phyloP scores from a whole-genome alignment of 2,329 filamentous ascomycete species.

The Tolypocladium tropicale region DNA sequence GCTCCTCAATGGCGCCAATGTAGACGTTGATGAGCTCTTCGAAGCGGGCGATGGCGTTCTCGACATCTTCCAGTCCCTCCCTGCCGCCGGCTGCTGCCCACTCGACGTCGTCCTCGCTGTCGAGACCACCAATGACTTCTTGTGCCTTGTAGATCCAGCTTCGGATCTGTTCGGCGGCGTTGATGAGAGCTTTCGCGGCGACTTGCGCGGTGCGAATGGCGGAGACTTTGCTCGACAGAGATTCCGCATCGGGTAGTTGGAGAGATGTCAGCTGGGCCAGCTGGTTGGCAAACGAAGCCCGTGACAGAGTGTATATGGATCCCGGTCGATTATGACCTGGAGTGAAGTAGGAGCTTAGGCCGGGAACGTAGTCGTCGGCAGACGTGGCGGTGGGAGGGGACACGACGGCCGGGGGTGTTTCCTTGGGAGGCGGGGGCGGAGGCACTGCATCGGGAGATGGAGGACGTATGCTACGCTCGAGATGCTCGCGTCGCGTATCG shows the following conservation, averaged over 20 bases:
- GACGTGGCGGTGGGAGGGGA: slow-evolving; percentile 16
- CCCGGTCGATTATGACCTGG: slow-evolving; percentile 59
- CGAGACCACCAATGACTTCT: slow-evolving; percentile 77
- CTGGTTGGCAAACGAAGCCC: slow-evolving; percentile 87
- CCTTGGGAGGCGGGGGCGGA: slow-evolving; percentile 27
- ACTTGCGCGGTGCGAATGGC: slow-evolving; percentile 75
- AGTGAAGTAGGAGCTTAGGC: slow-evolving; percentile 54
- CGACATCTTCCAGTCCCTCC: slow-evolving; percentile 65
- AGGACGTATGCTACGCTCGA: slow-evolving; percentile 37
- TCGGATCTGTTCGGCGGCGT: slow-evolving; percentile 83
- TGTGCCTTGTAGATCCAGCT: slow-evolving; percentile 90
- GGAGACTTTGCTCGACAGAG: slow-evolving; percentile 72
- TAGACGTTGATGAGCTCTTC: slow-evolving; percentile 88
- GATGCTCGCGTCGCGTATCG: slow-evolving; percentile 46
- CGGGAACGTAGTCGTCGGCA: slow-evolving; percentile 35
- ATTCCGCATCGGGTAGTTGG: slow-evolving; percentile 74
- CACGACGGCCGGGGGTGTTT: slow-evolving; percentile 23
- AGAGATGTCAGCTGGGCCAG: slow-evolving; percentile 86
- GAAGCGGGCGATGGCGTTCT: slow-evolving; percentile 70
- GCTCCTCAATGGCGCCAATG: slow-evolving; percentile 82
- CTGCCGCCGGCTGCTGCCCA: slow-evolving; percentile 87
- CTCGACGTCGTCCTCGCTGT: slow-evolving; percentile 94
- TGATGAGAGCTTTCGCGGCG: slow-evolving; percentile 74
- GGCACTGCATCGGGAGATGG: slow-evolving; percentile 24
- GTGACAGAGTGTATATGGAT: slow-evolving; percentile 88